A percentile compares a stretch with the other conserved stretches of the same genome.
Evolutionary conservation across 164 flowering plant species (phyloP).

Genomic region (Piper longum): DNA sequence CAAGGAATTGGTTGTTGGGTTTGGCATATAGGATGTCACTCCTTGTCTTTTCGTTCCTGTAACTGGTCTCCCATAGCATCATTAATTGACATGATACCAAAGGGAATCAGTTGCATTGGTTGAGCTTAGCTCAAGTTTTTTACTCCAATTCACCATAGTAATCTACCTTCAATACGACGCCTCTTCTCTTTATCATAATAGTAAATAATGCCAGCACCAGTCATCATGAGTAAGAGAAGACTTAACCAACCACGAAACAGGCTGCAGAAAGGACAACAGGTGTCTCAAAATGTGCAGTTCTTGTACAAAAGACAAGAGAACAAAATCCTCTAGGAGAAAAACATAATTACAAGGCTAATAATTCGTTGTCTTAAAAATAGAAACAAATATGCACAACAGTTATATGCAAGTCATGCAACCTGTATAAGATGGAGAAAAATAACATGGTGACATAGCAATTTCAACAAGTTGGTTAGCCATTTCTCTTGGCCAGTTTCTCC

Average conservation of each 20-base stretch:
- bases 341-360: neutral
- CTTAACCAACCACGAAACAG: conserved; percentile 98
- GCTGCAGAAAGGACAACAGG: conserved; percentile 37
- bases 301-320: neutral
- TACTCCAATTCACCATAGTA: conserved; percentile 65
- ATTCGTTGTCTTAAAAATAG: no score
- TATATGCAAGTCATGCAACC: no score
- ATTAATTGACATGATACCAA: neutral
- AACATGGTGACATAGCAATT: no score
- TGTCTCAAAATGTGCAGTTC: neutral
- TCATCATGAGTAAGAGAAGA: conserved; percentile 53
- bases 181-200: conserved; percentile 82
- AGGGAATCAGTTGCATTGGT: neutral
- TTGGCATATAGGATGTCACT: neutral
- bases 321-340: neutral
- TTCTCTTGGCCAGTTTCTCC: no score
- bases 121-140: neutral
- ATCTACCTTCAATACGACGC: conserved; percentile 90
- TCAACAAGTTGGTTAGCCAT: no score
- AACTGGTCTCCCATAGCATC: neutral
- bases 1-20: no score
- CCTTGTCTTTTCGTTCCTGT: neutral
- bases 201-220: conserved; percentile 66
- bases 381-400: no score
- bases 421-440: no score